Evolutionary conservation across 768 basidiomycete species (phyloP), one percentile per base, ranked within the genome.

Genomic region (Lentinula raphanica): DNA sequence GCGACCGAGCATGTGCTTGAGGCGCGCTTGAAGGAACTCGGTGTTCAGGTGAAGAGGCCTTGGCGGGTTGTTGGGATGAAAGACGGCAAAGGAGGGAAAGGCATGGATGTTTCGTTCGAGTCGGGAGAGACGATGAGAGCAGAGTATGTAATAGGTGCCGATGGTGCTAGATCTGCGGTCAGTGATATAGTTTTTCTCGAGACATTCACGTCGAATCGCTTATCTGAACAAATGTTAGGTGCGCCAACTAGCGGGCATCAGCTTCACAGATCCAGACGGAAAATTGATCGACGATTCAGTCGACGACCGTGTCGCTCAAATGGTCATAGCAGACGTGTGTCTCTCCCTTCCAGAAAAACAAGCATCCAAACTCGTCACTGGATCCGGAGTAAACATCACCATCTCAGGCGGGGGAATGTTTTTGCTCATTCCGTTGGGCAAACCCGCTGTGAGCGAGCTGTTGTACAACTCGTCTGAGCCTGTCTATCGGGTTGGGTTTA

Each of bases 281-380:
- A 55, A 59, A 1, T 27, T 55, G 7, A 56, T 62, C 28, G 68
- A 69, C 13, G 56, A 62, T 5, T 27, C 60, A 2, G 67, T 65
- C 3, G 29, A 60, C 3, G 67, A 66, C 40, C 64, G 56, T 9
- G 49, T 76, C 15, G 49, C 66, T 3, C 72, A 75, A 39, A 67
- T 78, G 64, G 60, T 74, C 31, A 59, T 79, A 46, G 79, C 75
- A 1, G 79, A 79, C 59, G 66, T 79, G 46, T 66, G 65, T 0
- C 65, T 78, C 49, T 40, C 57, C n/a, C 39, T 48, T 32, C 31
- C 44, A 40, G 44, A 35, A 32, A 21, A 38, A 11, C 23, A 49
- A 32, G 32, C 27, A 4, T 12, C 27, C 21, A 3, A 39, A 36
- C 32, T 35, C 9, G 49, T n/a, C 19, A 17, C 49, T 50, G n/a